Evolutionary conservation across 306 rosid genomes (phyloP).

Genomic region (Malus orientalis): DNA sequence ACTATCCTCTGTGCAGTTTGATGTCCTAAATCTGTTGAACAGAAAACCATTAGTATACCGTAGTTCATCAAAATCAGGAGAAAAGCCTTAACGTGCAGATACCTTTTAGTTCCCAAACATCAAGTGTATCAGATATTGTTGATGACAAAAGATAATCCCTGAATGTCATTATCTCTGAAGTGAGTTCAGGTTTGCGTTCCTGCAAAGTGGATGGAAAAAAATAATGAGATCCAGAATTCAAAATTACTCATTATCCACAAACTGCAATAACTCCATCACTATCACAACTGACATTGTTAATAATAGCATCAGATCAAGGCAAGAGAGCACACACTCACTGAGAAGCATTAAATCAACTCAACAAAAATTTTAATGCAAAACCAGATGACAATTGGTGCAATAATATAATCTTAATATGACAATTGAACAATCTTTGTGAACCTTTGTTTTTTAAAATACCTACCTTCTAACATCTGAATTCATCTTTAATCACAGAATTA

Average conservation of each 20-base stretch:
- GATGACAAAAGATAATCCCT: conserved; percentile 89
- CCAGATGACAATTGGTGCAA: neutral
- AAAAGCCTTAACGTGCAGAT: conserved; percentile 14
- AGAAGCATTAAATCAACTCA: neutral
- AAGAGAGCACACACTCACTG: neutral
- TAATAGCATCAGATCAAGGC: neutral
- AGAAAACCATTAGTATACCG: conserved; percentile 10
- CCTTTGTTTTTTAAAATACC: neutral
- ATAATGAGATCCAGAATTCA: neutral
- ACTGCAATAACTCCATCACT: neutral
- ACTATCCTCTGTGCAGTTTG: conserved; percentile 99
- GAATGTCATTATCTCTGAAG: conserved; percentile 87
- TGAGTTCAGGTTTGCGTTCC: conserved; percentile 86
- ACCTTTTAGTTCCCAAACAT: conserved; percentile 99
- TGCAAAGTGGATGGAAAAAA: conserved; percentile 21
- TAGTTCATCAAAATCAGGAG: neutral
- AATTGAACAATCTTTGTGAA: neutral
- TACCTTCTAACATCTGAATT: neutral
- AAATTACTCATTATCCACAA: neutral
- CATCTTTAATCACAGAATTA: neutral
- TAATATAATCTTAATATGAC: neutral
- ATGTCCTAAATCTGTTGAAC: conserved; percentile 80
- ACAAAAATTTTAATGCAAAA: neutral
- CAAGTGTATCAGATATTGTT: conserved; percentile 83
- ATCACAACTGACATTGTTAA: neutral